These are phyloP conservation scores for Fusarium zealandicum DNA, from an alignment of 2,329 filamentous ascomycete species.

Conservation along the genomic window DNA sequence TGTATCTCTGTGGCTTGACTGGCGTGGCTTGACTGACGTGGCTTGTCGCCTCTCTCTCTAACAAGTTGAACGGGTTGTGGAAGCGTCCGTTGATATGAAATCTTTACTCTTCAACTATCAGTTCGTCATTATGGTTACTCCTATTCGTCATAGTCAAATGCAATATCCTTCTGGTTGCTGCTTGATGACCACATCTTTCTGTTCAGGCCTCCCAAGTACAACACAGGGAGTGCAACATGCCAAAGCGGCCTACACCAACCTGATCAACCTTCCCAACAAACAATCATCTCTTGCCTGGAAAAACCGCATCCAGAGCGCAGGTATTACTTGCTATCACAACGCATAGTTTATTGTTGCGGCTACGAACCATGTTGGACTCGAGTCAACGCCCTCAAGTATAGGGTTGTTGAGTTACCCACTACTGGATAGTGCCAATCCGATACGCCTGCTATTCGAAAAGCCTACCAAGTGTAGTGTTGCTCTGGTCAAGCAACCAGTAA, in stretches of 20 bases:
- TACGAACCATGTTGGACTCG: neutral
- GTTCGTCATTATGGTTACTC: neutral
- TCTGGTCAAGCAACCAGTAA: no score
- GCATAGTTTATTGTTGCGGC: no score
- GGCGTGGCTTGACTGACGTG: conserved; percentile 24
- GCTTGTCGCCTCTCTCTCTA: conserved; percentile 21
- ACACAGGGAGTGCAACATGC: no score
- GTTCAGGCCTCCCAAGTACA: no score
- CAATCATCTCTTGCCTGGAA: no score
- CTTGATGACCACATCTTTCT: no score
- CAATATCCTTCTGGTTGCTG: no score
- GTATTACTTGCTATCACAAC: neutral
- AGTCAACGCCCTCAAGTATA: neutral
- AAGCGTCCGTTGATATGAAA: neutral
- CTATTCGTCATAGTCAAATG: neutral
- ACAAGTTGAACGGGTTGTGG: neutral
- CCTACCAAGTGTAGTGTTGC: no score
- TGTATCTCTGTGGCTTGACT: conserved; percentile 33
- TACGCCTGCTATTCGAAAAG: neutral
- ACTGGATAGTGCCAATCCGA: neutral
- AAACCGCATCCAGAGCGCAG: neutral
- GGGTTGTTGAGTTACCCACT: neutral
- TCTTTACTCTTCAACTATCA: neutral
- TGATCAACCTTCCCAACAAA: no score
- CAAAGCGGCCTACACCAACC: no score